Percentiles rank a stretch among this genome's conserved stretches.
These are phyloP conservation scores for Aegilops longissima DNA, from an alignment of 176 grass and related monocot genomes.

Conservation along the genomic window DNA sequence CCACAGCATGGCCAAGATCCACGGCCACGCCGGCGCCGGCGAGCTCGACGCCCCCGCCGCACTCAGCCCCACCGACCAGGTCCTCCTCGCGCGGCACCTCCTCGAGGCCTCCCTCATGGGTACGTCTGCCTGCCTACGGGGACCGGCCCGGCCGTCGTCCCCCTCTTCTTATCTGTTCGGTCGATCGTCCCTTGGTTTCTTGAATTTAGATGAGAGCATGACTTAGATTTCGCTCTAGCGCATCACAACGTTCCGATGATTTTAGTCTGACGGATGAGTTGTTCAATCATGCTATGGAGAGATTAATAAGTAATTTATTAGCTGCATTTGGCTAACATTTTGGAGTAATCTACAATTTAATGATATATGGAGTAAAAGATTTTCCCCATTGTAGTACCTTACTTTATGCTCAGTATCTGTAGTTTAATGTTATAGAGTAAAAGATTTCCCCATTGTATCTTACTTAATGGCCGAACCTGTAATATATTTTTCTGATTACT, in stretches of 20 bases:
- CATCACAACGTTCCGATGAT: background rate
- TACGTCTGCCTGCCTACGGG: constrained; percentile 7
- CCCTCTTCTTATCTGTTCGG: too few species aligned
- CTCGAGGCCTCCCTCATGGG: constrained; percentile 89
- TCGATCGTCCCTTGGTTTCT: background rate
- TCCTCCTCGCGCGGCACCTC: constrained; percentile 77
- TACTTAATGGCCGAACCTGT: background rate
- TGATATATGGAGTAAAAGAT: background rate
- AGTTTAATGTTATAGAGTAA: background rate
- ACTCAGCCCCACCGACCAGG: constrained; percentile 81
- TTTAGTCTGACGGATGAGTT: background rate
- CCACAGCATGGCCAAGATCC: constrained; percentile 86
- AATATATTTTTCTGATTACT: background rate
- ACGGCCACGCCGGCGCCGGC: constrained; percentile 39
- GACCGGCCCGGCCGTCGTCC: too few species aligned
- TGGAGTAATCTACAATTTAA: background rate
- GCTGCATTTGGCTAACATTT: background rate
- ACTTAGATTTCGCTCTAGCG: background rate
- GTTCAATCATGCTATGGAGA: background rate
- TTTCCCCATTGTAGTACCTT: background rate
- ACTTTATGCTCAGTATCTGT: background rate
- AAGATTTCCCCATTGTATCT: background rate
- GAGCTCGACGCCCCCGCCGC: constrained; percentile 34
- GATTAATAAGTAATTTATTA: background rate
- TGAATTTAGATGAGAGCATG: background rate